phyloP scores from a whole-genome alignment of 108 stramenopile genomes.

The Parietichytrium sp. region DNA sequence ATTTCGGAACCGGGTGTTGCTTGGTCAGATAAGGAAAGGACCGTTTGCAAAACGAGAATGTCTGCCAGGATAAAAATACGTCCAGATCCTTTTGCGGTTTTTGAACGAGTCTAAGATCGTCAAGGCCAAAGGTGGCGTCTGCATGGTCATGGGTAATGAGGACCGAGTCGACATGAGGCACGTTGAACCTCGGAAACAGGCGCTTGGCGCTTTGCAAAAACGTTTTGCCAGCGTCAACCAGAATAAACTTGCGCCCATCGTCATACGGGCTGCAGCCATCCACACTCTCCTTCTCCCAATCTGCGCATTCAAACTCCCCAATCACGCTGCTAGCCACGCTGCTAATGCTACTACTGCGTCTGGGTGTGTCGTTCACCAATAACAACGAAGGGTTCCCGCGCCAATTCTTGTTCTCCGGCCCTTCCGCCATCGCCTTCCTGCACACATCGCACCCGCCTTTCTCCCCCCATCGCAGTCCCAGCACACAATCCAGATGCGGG shows the following conservation, averaged over 20 bases:
- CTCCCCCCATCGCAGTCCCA: background rate
- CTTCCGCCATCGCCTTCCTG: background rate
- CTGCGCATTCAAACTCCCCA: too few relatives aligned
- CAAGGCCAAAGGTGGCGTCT: background rate
- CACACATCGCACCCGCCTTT: background rate
- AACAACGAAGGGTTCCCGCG: conserved; percentile 33
- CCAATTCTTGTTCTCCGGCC: background rate
- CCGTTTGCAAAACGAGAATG: background rate
- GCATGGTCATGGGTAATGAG: conserved; percentile 20
- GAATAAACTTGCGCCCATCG: background rate
- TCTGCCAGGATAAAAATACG: background rate
- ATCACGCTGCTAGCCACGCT: too few relatives aligned
- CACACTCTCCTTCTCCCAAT: too few relatives aligned
- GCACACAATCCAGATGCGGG: conserved; percentile 28
- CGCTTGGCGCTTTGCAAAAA: background rate
- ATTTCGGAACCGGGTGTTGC: background rate
- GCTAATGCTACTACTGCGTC: background rate
- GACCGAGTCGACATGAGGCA: background rate
- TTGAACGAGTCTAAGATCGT: conserved; percentile 18
- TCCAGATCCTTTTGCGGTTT: background rate
- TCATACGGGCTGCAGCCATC: too few relatives aligned
- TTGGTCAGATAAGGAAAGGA: background rate
- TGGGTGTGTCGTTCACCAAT: background rate
- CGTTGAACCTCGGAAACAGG: background rate
- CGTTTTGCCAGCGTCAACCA: background rate